phyloP scores from a whole-genome alignment of 306 rosid genomes.

The Sicyos baderoa region DNA sequence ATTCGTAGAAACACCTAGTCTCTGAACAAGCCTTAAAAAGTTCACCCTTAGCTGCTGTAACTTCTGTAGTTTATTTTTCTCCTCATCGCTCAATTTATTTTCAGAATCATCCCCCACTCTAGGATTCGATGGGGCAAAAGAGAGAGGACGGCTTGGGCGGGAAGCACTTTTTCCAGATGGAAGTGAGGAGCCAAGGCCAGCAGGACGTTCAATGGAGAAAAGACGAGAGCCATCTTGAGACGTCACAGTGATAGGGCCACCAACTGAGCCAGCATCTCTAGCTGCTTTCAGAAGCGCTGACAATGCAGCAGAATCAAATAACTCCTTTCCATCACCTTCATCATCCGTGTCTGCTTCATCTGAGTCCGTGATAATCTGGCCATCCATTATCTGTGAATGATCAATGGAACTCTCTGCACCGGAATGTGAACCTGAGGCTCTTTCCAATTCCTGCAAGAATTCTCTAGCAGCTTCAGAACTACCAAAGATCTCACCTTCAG shows the following conservation, averaged over 20 bases:
- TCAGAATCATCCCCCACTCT: constrained; percentile 39
- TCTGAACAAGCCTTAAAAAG: constrained; percentile 29
- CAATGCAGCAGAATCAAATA: constrained; percentile 87
- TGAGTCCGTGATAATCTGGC: constrained; percentile 76
- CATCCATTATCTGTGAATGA: constrained; percentile 57
- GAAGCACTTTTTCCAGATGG: constrained; percentile 51
- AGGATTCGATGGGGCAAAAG: constrained; percentile 41
- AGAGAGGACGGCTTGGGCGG: constrained; percentile 47
- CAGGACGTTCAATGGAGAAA: constrained; percentile 95
- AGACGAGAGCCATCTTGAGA: constrained; percentile 84
- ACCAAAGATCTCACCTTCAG: constrained; percentile 52
- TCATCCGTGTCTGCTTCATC: constrained; percentile 83
- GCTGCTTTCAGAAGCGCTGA: constrained; percentile 95
- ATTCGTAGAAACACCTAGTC: constrained; percentile 51
- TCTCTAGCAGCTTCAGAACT: constrained; percentile 57
- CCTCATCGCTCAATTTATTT: constrained; percentile 64
- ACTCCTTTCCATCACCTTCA: constrained; percentile 75
- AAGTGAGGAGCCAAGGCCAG: constrained; percentile 88
- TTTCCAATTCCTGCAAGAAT: constrained; percentile 63
- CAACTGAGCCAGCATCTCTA: constrained; percentile 62
- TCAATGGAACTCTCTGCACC: constrained; percentile 49
- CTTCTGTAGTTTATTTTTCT: constrained; percentile 54
- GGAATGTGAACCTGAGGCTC: constrained; percentile 37
- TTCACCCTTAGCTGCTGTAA: constrained; percentile 69
- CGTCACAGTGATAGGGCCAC: constrained; percentile 63